Conservation (phyloP, 2,329 filamentous ascomycete species). For the Tolypocladium pustulatum region DNA sequence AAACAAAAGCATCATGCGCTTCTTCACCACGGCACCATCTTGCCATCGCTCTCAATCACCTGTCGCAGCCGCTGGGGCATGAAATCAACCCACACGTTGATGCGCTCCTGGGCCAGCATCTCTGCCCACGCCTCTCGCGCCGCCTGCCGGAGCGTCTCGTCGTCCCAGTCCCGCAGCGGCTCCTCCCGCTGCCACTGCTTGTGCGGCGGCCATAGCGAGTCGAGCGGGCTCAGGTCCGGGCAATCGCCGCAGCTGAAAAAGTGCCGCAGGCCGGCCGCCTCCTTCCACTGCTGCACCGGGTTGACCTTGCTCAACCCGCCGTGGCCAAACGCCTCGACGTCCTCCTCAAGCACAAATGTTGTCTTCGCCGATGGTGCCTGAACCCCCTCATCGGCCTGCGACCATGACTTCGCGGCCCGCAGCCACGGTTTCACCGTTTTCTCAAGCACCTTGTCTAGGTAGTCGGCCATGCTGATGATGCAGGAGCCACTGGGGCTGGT, state of each 20-base stretch:
- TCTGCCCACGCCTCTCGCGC: slow-evolving; percentile 18
- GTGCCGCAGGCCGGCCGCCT: slow-evolving; percentile 17
- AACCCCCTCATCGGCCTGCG: slow-evolving; percentile 1
- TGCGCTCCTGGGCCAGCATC: slow-evolving; percentile 18
- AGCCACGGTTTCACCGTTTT: slow-evolving; percentile 23
- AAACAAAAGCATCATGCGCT: background rate
- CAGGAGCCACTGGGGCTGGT: slow-evolving; percentile 21
- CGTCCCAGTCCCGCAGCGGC: slow-evolving; percentile 19
- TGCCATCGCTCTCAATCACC: slow-evolving; percentile 20
- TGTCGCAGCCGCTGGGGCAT: slow-evolving; percentile 23
- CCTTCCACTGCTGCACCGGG: slow-evolving; percentile 24
- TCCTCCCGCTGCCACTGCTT: slow-evolving; percentile 22
- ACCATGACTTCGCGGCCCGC: slow-evolving; percentile 19
- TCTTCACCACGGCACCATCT: slow-evolving; percentile 21
- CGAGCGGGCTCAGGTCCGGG: slow-evolving; percentile 24
- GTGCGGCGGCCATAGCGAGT: slow-evolving; percentile 21
- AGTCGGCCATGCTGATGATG: slow-evolving; percentile 22
- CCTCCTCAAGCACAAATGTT: slow-evolving; percentile 23
- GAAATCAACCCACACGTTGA: slow-evolving; percentile 25
- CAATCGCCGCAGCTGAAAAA: slow-evolving; percentile 26
- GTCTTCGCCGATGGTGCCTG: slow-evolving; percentile 4
- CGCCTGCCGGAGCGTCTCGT: slow-evolving; percentile 19
- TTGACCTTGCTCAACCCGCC: slow-evolving; percentile 24
- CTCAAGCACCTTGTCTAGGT: slow-evolving; percentile 22
- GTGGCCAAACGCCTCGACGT: slow-evolving; percentile 23